Evolutionary conservation across 768 basidiomycete genomes (phyloP), one percentile per base, ranked within the genome.

Genomic region (Xerocomus brunneocitrinus): DNA sequence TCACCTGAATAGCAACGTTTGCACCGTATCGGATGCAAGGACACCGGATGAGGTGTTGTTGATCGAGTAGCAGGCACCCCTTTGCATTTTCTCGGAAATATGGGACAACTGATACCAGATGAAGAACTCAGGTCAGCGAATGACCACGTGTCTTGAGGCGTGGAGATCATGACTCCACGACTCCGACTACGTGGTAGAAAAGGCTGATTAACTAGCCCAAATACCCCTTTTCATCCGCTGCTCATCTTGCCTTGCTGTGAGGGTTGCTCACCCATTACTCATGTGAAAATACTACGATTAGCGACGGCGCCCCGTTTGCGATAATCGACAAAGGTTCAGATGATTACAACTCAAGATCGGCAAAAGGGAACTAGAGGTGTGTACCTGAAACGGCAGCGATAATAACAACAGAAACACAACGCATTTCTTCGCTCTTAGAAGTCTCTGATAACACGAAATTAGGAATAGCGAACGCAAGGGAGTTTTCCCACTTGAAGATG

Each of bases 281-380:
- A 93, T 69, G 4, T n/a, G 91, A 89, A 70, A 91, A 93, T 7
- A 71, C 67, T 82, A 34, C 91, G 79, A 56, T 81, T 83, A 16
- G 70, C 53, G 19, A 75, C 71, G 5, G 78, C 72, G 19, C 5
- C 0, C 86, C 87, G 64, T 89, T 88, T 89, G 62, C 34, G 43
- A 39, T 41, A n/a, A 27, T 27, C 14, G 22, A 35, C 48, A 41
- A 16, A 31, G 14, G 28, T 51, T 50, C 35, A 52, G 49, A 47
- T 8, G 3, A 30, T 38, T 4, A 47, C 27, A 36, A n/a, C 19
- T 47, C 25, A 47, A 12, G 24, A 34, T 4, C 35, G 28, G 27
- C 9, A 19, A 19, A 19, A 19, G 19, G 40, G 93, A 74, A 35
- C 59, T 87, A 84, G 72, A 93, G 93, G 69, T 95, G 91, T 8